These are phyloP conservation scores for Ophiostoma australiae DNA, from an alignment of 2,329 filamentous ascomycete species.

Conservation along the genomic window DNA sequence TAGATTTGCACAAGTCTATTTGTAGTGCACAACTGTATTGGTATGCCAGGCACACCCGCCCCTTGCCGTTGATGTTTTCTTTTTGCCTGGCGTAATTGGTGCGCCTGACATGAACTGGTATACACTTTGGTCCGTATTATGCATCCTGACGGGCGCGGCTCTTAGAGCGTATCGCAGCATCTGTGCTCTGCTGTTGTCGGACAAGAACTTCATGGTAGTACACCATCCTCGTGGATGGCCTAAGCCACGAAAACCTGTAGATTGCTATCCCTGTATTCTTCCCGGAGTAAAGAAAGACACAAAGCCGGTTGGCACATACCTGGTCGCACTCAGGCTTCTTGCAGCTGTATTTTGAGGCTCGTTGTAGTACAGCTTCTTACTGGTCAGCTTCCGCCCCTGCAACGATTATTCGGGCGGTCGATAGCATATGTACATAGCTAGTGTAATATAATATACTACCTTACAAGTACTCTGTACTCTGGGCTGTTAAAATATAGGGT, in stretches of 20 bases:
- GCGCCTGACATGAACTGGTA: too few relatives aligned
- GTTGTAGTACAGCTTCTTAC: too few relatives aligned
- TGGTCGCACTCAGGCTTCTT: too few relatives aligned
- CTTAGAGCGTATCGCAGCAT: not conserved
- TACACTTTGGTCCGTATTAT: not conserved
- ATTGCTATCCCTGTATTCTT: not conserved
- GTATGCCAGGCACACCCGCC: not conserved
- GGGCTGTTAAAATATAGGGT: too few relatives aligned
- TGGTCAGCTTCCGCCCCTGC: too few relatives aligned
- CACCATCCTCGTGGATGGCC: not conserved
- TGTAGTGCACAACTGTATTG: not conserved
- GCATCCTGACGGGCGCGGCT: not conserved
- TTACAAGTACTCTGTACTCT: too few relatives aligned
- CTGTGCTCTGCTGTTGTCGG: not conserved
- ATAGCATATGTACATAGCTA: too few relatives aligned
- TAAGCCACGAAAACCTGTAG: not conserved
- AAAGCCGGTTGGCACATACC: too few relatives aligned
- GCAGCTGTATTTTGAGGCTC: too few relatives aligned
- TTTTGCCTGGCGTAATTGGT: not conserved
- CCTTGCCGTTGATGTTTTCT: not conserved
- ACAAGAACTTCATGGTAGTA: not conserved
- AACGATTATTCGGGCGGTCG: too few relatives aligned
- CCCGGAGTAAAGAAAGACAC: too few relatives aligned
- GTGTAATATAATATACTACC: too few relatives aligned
- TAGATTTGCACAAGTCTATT: not conserved